Conservation (phyloP, 2,329 filamentous ascomycete species). For the Torrubiellomyces zombiae region DNA sequence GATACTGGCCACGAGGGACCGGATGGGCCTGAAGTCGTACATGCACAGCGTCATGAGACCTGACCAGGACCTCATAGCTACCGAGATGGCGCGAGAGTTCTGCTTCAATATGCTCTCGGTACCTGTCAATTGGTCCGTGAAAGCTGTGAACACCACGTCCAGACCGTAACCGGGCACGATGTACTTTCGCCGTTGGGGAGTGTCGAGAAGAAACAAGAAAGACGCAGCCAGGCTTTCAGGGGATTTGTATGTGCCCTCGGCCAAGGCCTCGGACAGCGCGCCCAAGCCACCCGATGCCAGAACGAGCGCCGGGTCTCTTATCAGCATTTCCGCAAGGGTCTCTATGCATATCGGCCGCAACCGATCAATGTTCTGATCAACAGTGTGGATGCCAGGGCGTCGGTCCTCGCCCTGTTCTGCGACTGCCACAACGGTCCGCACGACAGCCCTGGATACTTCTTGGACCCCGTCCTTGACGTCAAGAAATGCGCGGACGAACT, state of each 20-base stretch:
- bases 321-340: conserved; percentile 79
- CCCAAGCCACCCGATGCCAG: conserved; percentile 72
- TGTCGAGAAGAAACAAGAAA: conserved; percentile 81
- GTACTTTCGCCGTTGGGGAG: conserved; percentile 63
- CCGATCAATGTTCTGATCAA: conserved; percentile 66
- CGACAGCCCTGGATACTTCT: conserved; percentile 74
- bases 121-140: conserved; percentile 64
- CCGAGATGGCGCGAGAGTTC: conserved; percentile 83
- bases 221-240: conserved; percentile 76
- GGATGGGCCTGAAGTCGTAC: conserved; percentile 72
- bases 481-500: conserved; percentile 86
- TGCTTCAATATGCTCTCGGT: conserved; percentile 54
- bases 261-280: conserved; percentile 77
- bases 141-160: conserved; percentile 77
- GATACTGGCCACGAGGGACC: conserved; percentile 55
- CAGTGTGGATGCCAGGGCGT: conserved; percentile 50
- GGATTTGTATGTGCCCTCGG: conserved; percentile 81
- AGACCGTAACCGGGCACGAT: conserved; percentile 80
- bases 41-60: conserved; percentile 78
- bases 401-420: conserved; percentile 80
- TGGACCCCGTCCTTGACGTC: conserved; percentile 86
- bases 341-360: conserved; percentile 82
- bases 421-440: conserved; percentile 78
- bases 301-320: conserved; percentile 68
- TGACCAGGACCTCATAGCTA: conserved; percentile 83